Evolutionary conservation across 2,329 filamentous ascomycete genomes (phyloP), one percentile per base, ranked within the genome.

Genomic region (Hypoxylon sp.): DNA sequence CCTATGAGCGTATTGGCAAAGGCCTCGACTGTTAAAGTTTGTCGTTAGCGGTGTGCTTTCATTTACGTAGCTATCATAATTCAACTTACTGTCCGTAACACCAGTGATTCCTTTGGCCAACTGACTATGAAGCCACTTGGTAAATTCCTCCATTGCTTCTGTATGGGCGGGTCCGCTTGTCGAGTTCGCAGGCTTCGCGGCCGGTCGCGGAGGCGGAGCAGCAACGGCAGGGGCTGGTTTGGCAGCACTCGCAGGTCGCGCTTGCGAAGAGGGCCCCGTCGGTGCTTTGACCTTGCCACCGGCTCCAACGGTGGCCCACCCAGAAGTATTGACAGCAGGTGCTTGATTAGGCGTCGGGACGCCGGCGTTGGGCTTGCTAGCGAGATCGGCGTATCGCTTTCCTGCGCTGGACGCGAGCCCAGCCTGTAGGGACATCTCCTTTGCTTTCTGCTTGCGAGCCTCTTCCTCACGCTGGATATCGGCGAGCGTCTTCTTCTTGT

Each of bases 391-490:
- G 79, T 98, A 98, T 62, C 95, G 92, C 84, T 98, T 98, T 42
- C 92, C 92, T 8, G 85, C 79, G 46, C 85, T 80, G 17, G 83
- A 78, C 21, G 85, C 81, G 10, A 84, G 79, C 24, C 79, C 77
- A 27, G 83, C 80, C 73, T 88, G 87, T 3, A 80, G 79, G 2
- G 85, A 81, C 6, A 79, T 74, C 52, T 88, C 84, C 71, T 81
- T 84, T 1, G 89, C 87, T 78, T 92, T 93, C 75, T 92, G 90
- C 86, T 99, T 99, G 71, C 93, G 91, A 17, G 87, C 87, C 78
- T 98, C 96, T 77, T 99, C 96, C 81, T 99, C 96, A 70, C 94
- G 94, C 79, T 98, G 96, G 65, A 99, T 98, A 73, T 98, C 95
- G 24, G 94, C 93, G 48, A 98, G 85, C 0, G 94, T 97, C 87